These are phyloP conservation scores for Phaeomoniella chlamydospora DNA, from an alignment of 2,329 filamentous ascomycete species.

Conservation along the genomic window DNA sequence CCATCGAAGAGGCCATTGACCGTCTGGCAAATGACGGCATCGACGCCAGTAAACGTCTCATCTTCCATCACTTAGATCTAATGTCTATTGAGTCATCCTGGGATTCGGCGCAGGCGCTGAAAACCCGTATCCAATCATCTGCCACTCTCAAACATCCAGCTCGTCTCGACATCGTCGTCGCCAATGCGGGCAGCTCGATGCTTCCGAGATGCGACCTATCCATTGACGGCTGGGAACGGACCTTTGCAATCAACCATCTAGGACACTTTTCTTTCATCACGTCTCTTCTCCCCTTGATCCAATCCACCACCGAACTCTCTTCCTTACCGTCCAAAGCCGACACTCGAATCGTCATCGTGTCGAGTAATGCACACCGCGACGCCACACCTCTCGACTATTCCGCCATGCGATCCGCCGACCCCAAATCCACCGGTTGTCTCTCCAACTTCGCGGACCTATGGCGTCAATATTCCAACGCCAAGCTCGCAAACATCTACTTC, in stretches of 20 bases:
- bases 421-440: not conserved
- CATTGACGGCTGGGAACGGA: not conserved
- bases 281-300: not conserved
- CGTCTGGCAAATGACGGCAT: slow-evolving; percentile 3
- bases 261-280: not conserved
- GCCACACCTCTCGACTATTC: not conserved
- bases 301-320: not conserved
- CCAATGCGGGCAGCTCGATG: not conserved
- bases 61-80: not conserved
- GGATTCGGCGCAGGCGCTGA: not conserved
- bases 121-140: not conserved
- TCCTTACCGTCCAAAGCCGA: too few species aligned
- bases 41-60: not conserved
- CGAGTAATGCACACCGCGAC: not conserved
- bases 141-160: not conserved
- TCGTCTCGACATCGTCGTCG: not conserved
- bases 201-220: not conserved
- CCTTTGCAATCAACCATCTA: not conserved
- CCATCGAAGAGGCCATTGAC: slow-evolving; percentile 1
- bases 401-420: not conserved
- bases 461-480: not conserved
- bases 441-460: not conserved
- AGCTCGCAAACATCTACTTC: not conserved
- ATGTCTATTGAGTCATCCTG: not conserved
- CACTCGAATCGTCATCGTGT: not conserved